Evolutionary conservation across 2,329 filamentous ascomycete genomes (phyloP).

Genomic region (Cladophialophora carrionii): DNA sequence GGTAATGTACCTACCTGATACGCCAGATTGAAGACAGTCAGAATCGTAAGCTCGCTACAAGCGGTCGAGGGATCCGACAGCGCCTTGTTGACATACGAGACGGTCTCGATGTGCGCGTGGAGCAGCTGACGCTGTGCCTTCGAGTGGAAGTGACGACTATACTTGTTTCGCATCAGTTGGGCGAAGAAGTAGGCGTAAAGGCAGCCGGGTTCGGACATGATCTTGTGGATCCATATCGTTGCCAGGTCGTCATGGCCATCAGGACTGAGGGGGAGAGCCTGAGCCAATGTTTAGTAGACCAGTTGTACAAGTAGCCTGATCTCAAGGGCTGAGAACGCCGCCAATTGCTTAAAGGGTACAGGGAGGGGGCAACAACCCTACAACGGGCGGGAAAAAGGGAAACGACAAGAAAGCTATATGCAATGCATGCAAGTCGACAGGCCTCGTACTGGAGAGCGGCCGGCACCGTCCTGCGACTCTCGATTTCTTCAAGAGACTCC

Average conservation of each 20-base stretch:
- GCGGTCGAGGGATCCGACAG: conserved; percentile 5
- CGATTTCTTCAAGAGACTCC: too few species aligned
- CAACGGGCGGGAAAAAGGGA: too few species aligned
- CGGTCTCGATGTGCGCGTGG: conserved; percentile 4
- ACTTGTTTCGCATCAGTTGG: conserved; percentile 14
- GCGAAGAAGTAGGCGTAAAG: conserved; percentile 4
- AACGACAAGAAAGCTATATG: too few species aligned
- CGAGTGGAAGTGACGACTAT: background rate
- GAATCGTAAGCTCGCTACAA: conserved; percentile 4
- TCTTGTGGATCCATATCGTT: conserved; percentile 8
- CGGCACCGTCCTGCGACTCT: too few species aligned
- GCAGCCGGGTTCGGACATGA: conserved; percentile 12
- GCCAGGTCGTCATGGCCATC: conserved; percentile 5
- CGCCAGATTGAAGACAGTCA: conserved; percentile 10
- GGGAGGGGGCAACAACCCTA: background rate
- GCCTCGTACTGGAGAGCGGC: too few species aligned
- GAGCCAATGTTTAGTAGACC: conserved; percentile 8
- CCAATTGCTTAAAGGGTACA: background rate
- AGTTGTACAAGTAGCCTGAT: background rate
- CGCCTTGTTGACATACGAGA: conserved; percentile 4
- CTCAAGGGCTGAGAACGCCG: conserved; percentile 1
- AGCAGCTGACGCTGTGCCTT: conserved; percentile 11
- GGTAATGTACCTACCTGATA: conserved; percentile 12
- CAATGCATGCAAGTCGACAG: too few species aligned
- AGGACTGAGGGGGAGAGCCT: conserved; percentile 1